phyloP scores from a whole-genome alignment of 2,329 filamentous ascomycete species.

The Aspergillus transmontanensis region DNA sequence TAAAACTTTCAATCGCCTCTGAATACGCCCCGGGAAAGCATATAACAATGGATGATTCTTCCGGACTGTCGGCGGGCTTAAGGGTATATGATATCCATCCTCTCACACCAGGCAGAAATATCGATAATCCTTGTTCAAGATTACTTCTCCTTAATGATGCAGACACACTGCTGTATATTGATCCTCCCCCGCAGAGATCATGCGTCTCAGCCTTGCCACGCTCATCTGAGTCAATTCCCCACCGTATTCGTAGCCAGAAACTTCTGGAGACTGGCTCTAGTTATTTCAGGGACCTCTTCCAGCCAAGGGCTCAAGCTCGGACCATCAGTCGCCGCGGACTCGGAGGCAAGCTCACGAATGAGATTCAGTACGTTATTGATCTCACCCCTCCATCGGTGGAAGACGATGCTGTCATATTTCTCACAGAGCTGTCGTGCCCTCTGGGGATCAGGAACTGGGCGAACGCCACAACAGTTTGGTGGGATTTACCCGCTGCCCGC shows the following conservation, averaged over 20 bases:
- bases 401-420: conserved; percentile 62
- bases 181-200: conserved; percentile 28
- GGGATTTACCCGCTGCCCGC: conserved; percentile 40
- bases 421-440: conserved; percentile 62
- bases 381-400: conserved; percentile 64
- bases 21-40: background rate
- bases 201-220: conserved; percentile 16
- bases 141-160: conserved; percentile 23
- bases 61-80: background rate
- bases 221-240: conserved; percentile 26
- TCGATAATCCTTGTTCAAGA: background rate
- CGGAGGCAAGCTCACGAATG: conserved; percentile 32
- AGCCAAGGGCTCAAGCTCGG: conserved; percentile 29
- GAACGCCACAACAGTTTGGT: conserved; percentile 38
- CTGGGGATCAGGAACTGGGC: conserved; percentile 60
- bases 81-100: background rate
- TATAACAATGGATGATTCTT: background rate
- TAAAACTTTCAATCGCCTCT: background rate
- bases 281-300: conserved; percentile 35
- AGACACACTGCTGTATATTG: conserved; percentile 44
- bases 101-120: background rate
- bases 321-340: conserved; percentile 34
- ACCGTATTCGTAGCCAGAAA: conserved; percentile 37
- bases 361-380: conserved; percentile 63
- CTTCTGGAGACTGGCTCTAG: conserved; percentile 33